A percentile compares a stretch with the other conserved stretches of the same genome.
Evolutionary conservation across 2,329 filamentous ascomycete genomes (phyloP).

Genomic region (Calonectria montana): DNA sequence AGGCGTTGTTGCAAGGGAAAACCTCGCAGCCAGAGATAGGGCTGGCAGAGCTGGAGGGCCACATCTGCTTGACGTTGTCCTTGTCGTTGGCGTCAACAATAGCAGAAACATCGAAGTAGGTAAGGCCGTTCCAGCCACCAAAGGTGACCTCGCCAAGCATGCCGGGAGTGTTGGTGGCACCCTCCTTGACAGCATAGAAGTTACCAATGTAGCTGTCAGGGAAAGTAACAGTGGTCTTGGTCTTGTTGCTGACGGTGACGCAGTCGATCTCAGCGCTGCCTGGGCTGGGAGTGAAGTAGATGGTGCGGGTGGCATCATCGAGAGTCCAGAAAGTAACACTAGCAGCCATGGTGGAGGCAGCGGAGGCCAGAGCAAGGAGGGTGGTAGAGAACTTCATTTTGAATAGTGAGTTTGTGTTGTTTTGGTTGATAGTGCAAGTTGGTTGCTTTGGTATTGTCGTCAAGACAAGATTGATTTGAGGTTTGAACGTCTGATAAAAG

Average conservation of each 20-base stretch:
- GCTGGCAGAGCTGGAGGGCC: conserved; percentile 51
- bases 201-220: conserved; percentile 61
- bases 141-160: conserved; percentile 66
- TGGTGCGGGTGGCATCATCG: conserved; percentile 60
- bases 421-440: conserved; percentile 8
- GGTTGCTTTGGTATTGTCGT: conserved; percentile 35
- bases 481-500: conserved; percentile 37
- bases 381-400: conserved; percentile 67
- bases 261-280: conserved; percentile 50
- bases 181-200: conserved; percentile 62
- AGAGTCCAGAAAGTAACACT: conserved; percentile 71
- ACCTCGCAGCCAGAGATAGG: conserved; percentile 62
- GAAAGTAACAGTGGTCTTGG: conserved; percentile 55
- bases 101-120: conserved; percentile 70
- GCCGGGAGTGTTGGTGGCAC: conserved; percentile 54
- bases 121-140: conserved; percentile 59
- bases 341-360: conserved; percentile 56
- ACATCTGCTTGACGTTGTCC: conserved; percentile 66
- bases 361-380: conserved; percentile 56
- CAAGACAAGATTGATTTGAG: conserved; percentile 38
- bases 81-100: conserved; percentile 64
- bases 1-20: conserved; percentile 66
- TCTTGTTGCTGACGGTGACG: conserved; percentile 53
- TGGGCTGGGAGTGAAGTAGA: conserved; percentile 62
- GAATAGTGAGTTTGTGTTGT: conserved; percentile 38